Evolutionary conservation across 305 asterid species (phyloP).

Genomic region (Stenogyne calaminthoides): DNA sequence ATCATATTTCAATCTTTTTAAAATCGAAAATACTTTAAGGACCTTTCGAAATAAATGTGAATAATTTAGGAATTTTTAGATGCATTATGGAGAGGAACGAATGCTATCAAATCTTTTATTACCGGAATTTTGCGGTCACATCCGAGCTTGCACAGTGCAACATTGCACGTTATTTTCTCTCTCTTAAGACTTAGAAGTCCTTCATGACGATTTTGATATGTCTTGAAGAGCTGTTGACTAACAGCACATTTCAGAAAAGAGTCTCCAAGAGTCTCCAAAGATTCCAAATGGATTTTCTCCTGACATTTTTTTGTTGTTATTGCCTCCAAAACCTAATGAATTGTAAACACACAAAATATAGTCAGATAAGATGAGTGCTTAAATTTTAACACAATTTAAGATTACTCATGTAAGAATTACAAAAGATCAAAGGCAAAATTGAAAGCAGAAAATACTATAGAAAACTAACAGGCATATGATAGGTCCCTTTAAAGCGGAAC

Average conservation of each 20-base stretch:
- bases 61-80: too few relatives aligned
- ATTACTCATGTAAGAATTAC: not conserved
- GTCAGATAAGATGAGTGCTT: too few relatives aligned
- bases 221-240: slow-evolving; percentile 62
- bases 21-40: too few relatives aligned
- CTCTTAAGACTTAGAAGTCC: slow-evolving; percentile 64
- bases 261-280: slow-evolving; percentile 89
- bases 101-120: slow-evolving; percentile 12
- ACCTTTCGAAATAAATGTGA: too few relatives aligned
- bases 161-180: slow-evolving; percentile 55
- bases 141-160: slow-evolving; percentile 76
- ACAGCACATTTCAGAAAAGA: slow-evolving; percentile 75
- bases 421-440: too few relatives aligned
- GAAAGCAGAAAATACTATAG: too few relatives aligned
- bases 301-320: slow-evolving; percentile 76
- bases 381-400: not conserved
- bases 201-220: slow-evolving; percentile 60
- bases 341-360: not conserved
- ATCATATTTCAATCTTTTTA: too few relatives aligned
- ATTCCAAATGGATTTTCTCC: slow-evolving; percentile 70
- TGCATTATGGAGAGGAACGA: too few relatives aligned
- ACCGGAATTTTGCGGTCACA: slow-evolving; percentile 69
- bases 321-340: slow-evolving; percentile 77
- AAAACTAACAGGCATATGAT: too few relatives aligned
- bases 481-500: too few relatives aligned